These are phyloP conservation scores for Penicillium salamii DNA, from an alignment of 495 filamentous ascomycete genomes.

Conservation along the genomic window DNA sequence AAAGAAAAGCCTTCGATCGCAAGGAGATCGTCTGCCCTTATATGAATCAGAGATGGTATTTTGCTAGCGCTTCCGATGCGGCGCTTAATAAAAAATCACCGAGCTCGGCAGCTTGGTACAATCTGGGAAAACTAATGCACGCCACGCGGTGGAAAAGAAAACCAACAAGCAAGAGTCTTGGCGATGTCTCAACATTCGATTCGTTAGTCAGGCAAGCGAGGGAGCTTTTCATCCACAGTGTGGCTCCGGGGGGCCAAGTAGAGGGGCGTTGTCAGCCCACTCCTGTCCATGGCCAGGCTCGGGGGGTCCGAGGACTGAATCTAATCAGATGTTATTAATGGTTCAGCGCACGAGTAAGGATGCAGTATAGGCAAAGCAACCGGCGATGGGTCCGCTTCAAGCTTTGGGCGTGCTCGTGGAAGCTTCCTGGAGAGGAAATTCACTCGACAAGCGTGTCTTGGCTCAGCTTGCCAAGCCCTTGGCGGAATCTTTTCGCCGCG, in stretches of 20 bases:
- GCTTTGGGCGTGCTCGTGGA: neutral
- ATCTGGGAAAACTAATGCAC: constrained; percentile 1
- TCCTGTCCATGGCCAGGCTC: neutral
- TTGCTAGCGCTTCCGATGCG: neutral
- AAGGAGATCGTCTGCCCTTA: neutral
- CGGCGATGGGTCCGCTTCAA: neutral
- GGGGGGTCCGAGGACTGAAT: neutral
- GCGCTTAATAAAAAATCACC: neutral
- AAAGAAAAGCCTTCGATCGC: neutral
- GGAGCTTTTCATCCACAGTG: neutral
- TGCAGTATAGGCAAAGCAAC: neutral
- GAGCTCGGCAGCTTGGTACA: constrained; percentile 7
- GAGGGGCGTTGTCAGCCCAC: constrained; percentile 1
- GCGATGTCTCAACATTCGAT: constrained; percentile 4
- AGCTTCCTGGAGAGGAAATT: neutral
- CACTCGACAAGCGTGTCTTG: neutral
- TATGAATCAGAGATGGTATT: neutral
- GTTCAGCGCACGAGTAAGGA: neutral
- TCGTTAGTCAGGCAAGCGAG: neutral
- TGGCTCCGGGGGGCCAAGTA: neutral
- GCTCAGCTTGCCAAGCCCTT: constrained; percentile 1
- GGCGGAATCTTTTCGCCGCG: neutral
- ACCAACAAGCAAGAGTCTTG: constrained; percentile 1
- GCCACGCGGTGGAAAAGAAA: neutral
- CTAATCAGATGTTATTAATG: constrained; percentile 5